Conservation (phyloP, 371 early-diverging fungal genomes). For the Nematocida ausubeli region DNA sequence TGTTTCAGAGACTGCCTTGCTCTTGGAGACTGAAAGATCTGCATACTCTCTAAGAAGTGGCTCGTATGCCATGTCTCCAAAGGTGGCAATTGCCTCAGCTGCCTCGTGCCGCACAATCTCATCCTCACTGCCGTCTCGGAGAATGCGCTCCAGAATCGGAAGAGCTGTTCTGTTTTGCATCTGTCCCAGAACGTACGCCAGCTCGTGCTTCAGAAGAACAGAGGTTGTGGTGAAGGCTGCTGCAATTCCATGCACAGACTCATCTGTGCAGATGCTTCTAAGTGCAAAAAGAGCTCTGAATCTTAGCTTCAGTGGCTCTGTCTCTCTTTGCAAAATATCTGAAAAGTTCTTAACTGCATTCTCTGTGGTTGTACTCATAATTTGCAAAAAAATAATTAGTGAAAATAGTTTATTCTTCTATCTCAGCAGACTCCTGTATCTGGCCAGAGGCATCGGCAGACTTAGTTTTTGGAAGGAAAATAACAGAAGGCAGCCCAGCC, state of each 20-base stretch:
- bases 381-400: neutral
- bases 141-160: conserved; percentile 71
- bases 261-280: conserved; percentile 75
- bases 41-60: conserved; percentile 48
- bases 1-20: conserved; percentile 76
- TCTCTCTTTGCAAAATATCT: conserved; percentile 18
- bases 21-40: conserved; percentile 11
- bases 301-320: conserved; percentile 54
- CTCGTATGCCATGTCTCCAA: conserved; percentile 42
- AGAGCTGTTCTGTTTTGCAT: conserved; percentile 78
- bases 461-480: conserved; percentile 32
- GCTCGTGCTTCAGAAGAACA: conserved; percentile 90
- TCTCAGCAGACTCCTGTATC: neutral
- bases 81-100: conserved; percentile 66
- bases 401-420: conserved; percentile 10
- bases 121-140: conserved; percentile 74
- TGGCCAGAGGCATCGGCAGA: neutral
- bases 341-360: conserved; percentile 13
- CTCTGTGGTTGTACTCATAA: neutral
- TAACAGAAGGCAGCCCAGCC: conserved; percentile 33
- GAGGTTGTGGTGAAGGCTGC: conserved; percentile 74
- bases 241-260: conserved; percentile 72
- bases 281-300: conserved; percentile 83
- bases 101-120: conserved; percentile 96
- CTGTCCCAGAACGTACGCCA: conserved; percentile 95